Percentiles rank a stretch among this genome's conserved stretches.
Evolutionary conservation across 75 land plant species (phyloP).

Genomic region (Cupressus sempervirens): DNA sequence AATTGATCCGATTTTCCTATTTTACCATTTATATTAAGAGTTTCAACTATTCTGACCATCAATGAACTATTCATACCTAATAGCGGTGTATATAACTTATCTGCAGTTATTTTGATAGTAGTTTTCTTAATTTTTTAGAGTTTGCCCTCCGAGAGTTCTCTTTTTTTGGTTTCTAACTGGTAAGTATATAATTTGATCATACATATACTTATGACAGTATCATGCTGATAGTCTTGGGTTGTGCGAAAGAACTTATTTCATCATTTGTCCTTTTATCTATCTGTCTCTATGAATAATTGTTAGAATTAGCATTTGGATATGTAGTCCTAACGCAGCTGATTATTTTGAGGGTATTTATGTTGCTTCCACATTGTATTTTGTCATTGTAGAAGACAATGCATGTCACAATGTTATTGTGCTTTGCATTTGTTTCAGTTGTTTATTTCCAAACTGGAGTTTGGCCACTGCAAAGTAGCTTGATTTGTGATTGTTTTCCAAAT

Average conservation of each 20-base stretch:
- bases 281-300: background rate
- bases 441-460: too few relatives aligned
- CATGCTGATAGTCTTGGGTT: background rate
- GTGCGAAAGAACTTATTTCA: background rate
- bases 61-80: background rate
- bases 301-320: background rate
- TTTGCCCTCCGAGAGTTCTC: background rate
- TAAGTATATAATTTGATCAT: too few relatives aligned
- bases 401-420: background rate
- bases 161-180: background rate
- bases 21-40: too few relatives aligned
- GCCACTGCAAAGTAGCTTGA: too few relatives aligned
- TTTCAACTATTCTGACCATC: background rate
- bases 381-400: background rate
- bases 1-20: too few relatives aligned
- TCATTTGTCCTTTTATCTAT: too few relatives aligned
- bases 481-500: too few relatives aligned
- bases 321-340: background rate
- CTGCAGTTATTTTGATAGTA: background rate
- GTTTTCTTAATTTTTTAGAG: too few relatives aligned
- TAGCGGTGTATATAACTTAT: background rate
- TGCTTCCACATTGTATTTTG: background rate
- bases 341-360: background rate
- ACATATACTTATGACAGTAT: background rate
- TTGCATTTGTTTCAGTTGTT: background rate